Evolutionary conservation across 2,329 filamentous ascomycete species (phyloP).

Genomic region (Aspergillus nomiae): DNA sequence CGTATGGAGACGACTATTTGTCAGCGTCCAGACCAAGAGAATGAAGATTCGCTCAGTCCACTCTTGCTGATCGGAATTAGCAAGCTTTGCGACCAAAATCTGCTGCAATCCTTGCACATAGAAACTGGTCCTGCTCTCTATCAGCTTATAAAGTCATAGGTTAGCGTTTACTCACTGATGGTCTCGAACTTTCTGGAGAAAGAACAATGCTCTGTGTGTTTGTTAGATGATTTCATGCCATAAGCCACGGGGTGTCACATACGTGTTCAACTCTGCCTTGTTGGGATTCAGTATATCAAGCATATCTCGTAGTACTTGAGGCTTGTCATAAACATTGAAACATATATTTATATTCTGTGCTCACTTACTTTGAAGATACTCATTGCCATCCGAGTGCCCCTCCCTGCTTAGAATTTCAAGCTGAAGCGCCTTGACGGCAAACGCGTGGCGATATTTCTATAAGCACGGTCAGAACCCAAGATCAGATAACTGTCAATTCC

Average conservation of each 20-base stretch:
- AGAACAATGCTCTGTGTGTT: constrained; percentile 58
- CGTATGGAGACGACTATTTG: constrained; percentile 43
- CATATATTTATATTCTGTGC: background rate
- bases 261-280: constrained; percentile 64
- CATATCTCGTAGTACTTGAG: constrained; percentile 60
- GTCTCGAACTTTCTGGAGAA: constrained; percentile 66
- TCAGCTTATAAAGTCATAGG: constrained; percentile 5
- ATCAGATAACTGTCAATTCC: background rate
- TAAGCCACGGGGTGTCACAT: constrained; percentile 15
- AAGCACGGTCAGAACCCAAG: constrained; percentile 3
- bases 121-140: constrained; percentile 32
- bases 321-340: constrained; percentile 14
- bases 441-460: constrained; percentile 63
- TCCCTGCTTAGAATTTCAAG: constrained; percentile 63
- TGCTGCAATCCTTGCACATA: constrained; percentile 60
- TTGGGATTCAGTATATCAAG: constrained; percentile 62
- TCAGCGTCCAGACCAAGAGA: constrained; percentile 67
- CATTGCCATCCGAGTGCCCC: constrained; percentile 35
- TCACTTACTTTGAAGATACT: constrained; percentile 45
- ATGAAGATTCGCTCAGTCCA: constrained; percentile 73
- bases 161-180: constrained; percentile 44
- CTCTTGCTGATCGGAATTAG: constrained; percentile 50
- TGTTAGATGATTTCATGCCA: background rate
- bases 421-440: constrained; percentile 67
- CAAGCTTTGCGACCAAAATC: constrained; percentile 62